Evolutionary conservation across 371 early-diverging fungal species (phyloP).

Genomic region (Mucor racemosus): DNA sequence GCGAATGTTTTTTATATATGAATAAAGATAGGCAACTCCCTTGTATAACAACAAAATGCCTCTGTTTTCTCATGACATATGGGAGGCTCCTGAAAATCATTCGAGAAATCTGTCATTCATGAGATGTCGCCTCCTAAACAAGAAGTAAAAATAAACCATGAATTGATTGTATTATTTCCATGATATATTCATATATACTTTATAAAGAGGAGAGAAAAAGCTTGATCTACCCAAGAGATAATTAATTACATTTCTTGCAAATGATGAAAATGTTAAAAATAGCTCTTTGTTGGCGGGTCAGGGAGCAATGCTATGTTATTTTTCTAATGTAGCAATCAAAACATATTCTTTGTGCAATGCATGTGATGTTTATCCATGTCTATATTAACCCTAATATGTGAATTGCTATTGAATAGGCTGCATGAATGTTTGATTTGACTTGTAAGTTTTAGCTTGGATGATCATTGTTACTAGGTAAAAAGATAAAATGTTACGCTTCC

Average conservation of each 20-base stretch:
- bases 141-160: not conserved
- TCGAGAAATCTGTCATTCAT: not conserved
- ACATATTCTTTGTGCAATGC: not conserved
- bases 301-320: not conserved
- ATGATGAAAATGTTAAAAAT: slow-evolving; percentile 5
- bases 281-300: slow-evolving; percentile 3
- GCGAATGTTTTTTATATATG: not conserved
- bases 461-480: not conserved
- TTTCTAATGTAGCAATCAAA: too few relatives aligned
- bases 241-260: not conserved
- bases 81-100: not conserved
- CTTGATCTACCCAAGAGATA: not conserved
- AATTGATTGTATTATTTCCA: not conserved
- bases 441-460: not conserved
- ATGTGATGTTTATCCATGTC: too few relatives aligned
- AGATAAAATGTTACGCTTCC: not conserved
- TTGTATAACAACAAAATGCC: not conserved
- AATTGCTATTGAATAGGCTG: not conserved
- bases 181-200: not conserved
- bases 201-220: not conserved
- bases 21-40: not conserved
- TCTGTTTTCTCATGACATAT: slow-evolving; percentile 2
- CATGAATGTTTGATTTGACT: not conserved
- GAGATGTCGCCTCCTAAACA: not conserved
- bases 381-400: too few relatives aligned